Base-by-base conservation (phyloP, 805 yeast genomes). In the Hanseniaspora singularis region DNA sequence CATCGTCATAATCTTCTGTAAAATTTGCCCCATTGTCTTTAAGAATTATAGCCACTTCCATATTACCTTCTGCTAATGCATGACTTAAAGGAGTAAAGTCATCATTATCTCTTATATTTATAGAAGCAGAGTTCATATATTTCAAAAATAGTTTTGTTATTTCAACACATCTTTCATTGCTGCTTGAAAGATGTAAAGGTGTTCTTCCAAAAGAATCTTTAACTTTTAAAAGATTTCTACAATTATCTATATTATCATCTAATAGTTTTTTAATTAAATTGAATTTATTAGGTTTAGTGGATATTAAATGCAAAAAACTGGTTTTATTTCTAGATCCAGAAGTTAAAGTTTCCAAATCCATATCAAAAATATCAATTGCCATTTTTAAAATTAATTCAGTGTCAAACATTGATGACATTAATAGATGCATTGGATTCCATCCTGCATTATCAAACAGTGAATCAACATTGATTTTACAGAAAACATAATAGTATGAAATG, bases 71-170 rank as follows among this genome's bases (percentile, higher is more conserved):
- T 0, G 95, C 86, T 48, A 81, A 64, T 0, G 96, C 95, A 62
- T 85, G 94, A 60, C 85, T 95, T 50, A 89, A 60, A 1, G 95
- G 78, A 0, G 94, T 81, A 87, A 92, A 85, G 0, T 94, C 92
- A 45, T 71, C 70, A 24, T 53, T 52, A 57, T 88, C 96, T 32
- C 73, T 72, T 3, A 79, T 69, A 55, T 86, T 82, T 19, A 87
- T 59, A 8, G 83, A 81, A 0, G 80, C 74, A 39, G 72, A 72
- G 4, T 70, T 63, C 4, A 12, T 24, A 15, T 36, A 36, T 37
- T 67, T 64, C 4, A 74, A 69, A 31, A 88, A 64, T 24, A 74
- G 56, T 37, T 72, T 67, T 14, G 80, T 74, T 24, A 86, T 59
- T 5, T 72, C 73, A 22, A 66, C 57, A 2, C 79, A 72, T 3